Base-by-base conservation (phyloP, 176 grass and related monocot species). In the Carex pumila region DNA sequence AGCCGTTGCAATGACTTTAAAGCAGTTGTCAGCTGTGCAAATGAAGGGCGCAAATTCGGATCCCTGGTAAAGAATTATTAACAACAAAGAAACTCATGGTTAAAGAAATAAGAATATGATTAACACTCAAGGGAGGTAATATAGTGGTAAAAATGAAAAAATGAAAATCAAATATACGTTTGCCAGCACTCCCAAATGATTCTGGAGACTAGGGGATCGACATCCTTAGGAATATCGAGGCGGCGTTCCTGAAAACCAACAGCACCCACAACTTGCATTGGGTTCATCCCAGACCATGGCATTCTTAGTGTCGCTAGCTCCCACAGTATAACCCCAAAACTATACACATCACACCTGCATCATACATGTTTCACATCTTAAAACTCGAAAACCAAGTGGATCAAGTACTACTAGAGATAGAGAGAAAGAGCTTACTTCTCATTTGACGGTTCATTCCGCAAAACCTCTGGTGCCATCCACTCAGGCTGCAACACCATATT, bases 381-480 rank as follows among this genome's bases (percentile, higher is more conserved):
- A 78, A 84, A 69, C 8, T 65, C 30, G 25, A 70, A n/a, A 79
- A 47, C 50, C 39, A 90, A 88, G 62, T 85, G 47, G n/a, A 71
- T 3, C 9, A 52, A 60, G 73, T 52, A 32, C 12, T 37, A 39
- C 5, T 6, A 39, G 12, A 19, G 43, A 57, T 56, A 50, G n/a
- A 34, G 19, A 75, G 54, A 55, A 22, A 22, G 14, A 77, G 36
- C 19, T 99, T 71, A 99, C 97, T 99, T 99, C 77, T 99, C 97
- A 88, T 99, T 95, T 70, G 97, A 96, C 70, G 92, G 93, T 88
- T 99, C 97, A 79, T 99, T 99, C 60, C 93, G 88, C 85, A 99
- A 89, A 64, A 99, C 96, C 88, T 99, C 96, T 5, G 96, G 96
- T 74, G 96, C 96, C 96, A 99, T 99, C 96, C 96, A 99, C 83